Evolutionary conservation across 306 rosid species (phyloP), one percentile per base, ranked within the genome.

Genomic region (Cicer arietinum): DNA sequence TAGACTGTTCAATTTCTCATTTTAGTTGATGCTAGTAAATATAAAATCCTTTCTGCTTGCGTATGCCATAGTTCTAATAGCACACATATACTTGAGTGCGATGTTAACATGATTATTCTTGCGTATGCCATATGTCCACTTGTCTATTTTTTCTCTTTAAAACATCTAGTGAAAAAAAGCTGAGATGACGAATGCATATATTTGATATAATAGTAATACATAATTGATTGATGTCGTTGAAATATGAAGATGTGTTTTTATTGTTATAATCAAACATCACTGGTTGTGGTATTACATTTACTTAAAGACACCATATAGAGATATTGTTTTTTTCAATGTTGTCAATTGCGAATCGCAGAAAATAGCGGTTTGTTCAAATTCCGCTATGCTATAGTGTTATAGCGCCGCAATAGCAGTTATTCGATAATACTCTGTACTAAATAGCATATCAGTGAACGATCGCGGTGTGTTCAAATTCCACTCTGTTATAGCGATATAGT

Each of bases 1-100:
- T 65, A 50, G 30, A 42, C 22, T 59, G 62, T 61, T 68, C 11
- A 18, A 6, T 75, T 75, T 80, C 35, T 59, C 54, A 4, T 73
- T 62, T 30, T 7, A 20, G 13, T 53, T 57, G 25, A 39, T 60
- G 75, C 70, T 42, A 41, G n/a, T 43, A 48, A 58, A 62, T 58
- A 71, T 50, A 6, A 45, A 57, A 45, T 69, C 62, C 45, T 65
- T 10, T 63, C 44, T 53, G 25, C 14, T 69, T 64, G 57, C 51
- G 9, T 71, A 57, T 75, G 16, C 47, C 40, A 1, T 39, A 16
- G 54, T 78, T 75, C 13, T 69, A 69, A 61, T 42, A 10, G 30
- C 69, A 14, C 18, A 14, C 37, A 14, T 3, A 16, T 18, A 59
- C 6, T 60, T 54, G 13, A n/a, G 1, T 54, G 61, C 37, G 0